A percentile compares a stretch with the other conserved stretches of the same genome.
Evolutionary conservation across 257 asterid species (phyloP).

Genomic region (Gardenia jasminoides): DNA sequence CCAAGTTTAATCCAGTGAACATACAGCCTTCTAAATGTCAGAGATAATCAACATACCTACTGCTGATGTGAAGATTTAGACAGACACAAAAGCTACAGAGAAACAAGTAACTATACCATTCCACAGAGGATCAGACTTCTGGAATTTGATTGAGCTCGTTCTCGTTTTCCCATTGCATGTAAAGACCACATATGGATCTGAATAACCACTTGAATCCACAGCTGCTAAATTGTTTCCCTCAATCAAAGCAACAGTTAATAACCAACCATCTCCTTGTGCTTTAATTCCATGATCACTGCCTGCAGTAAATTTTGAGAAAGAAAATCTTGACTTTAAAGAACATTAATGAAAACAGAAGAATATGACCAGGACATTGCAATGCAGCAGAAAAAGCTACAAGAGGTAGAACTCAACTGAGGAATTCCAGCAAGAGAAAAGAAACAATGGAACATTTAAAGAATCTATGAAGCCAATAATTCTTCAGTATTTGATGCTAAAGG

Average conservation of each 20-base stretch:
- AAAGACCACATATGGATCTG: constrained; percentile 95
- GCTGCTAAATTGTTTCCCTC: constrained; percentile 89
- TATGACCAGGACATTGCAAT: background rate
- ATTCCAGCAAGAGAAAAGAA: background rate
- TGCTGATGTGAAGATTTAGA: background rate
- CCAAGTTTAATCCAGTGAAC: constrained; percentile 17
- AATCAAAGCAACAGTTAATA: constrained; percentile 91
- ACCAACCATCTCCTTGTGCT: constrained; percentile 98
- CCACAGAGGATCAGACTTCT: constrained; percentile 82
- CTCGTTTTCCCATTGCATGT: constrained; percentile 89
- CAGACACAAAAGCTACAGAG: background rate
- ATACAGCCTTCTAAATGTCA: too few relatives aligned
- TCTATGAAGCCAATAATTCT: background rate
- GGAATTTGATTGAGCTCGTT: constrained; percentile 95
- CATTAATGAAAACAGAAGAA: constrained; percentile 6
- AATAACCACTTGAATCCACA: constrained; percentile 79
- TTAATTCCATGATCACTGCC: constrained; percentile 95
- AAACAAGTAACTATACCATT: constrained; percentile 45
- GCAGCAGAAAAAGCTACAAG: background rate
- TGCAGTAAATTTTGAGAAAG: constrained; percentile 27
- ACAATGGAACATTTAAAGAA: background rate
- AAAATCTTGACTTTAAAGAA: background rate
- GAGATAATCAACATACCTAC: background rate
- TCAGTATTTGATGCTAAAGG: constrained; percentile 4
- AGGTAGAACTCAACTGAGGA: background rate